Evolutionary conservation across 2,329 filamentous ascomycete species (phyloP), one percentile per base, ranked within the genome.

Genomic region (Ploettnerulaceae sp.): DNA sequence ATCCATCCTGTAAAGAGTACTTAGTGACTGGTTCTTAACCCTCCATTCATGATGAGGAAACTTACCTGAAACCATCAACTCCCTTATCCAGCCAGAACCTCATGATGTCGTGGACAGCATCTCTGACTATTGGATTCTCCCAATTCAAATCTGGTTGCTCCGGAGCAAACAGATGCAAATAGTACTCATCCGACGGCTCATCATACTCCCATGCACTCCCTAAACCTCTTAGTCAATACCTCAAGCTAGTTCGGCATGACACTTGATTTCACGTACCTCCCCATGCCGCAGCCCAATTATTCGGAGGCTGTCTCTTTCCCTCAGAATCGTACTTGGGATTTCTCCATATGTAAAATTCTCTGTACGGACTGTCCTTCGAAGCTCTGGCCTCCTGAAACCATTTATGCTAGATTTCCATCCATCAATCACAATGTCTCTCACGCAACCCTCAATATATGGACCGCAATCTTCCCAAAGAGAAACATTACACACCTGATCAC

Each of bases 81-180:
- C 70, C 77, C 5, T 77, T 76, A 45, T 87, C 72, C 0, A 89
- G 72, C 86, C 86, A 89, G 62, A 88, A 89, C 0, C 72, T 70
- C 74, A 88, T 82, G 4, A 83, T 78, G 5, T 81, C 71, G 57
- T 87, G 83, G 1, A 88, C 81, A 0, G 80, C 85, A 41, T 79
- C 69, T 5, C 83, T 76, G 6, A 84, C 80, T 2, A 76, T 74
- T 0, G 73, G 71, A 38, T 83, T 82, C 45, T 87, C 82, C 84
- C 85, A 89, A 60, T 89, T 89, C 14, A 90, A 69, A 55, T 90
- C 86, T 0, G 86, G 86, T 60, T 89, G 86, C 37, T 83, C 77
- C 0, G 76, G 71, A 1, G 78, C 76, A 60, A 86, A 90, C 1
- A 89, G 69, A 53, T 75, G 73, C 1, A 79, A 64, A 47, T 77